Base-by-base conservation (phyloP, 192 early-diverging fungal species). In the Mycoemilia scoparia region DNA sequence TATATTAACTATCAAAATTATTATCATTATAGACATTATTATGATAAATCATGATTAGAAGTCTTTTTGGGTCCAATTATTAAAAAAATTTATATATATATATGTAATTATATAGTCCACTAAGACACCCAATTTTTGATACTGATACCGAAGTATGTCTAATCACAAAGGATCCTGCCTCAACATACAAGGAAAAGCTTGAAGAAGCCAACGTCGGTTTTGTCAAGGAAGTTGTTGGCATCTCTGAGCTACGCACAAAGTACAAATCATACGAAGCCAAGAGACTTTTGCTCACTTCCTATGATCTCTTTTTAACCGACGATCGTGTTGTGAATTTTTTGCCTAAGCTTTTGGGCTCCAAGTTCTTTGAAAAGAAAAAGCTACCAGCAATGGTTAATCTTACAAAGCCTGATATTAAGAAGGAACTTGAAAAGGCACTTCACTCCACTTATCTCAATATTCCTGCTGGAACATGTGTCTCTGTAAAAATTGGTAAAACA, bases 291-390 rank as follows among this genome's bases (percentile, higher is more conserved):
- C 56, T 74, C 38, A 60, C 61, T 12, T 51, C 69, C 2, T 92
- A 82, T 46, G 81, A 86, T 34, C 54, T 95, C 48, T 93, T 97
- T 45, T 57, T 93, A 36, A 71, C 83, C 7, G 93, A 95, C 64
- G 77, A 83, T 11, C 69, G 79, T 8, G 58, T 96, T 10, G 32
- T 90, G 21, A 55, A 66, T 29, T 41, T 73, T 5, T 58, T 97
- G 40, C 82, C 85, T 5, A 70, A 73, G 39, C 26, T 79, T 12
- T 51, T 97, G 16, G 88, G 87, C 14, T 82, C 82, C 54, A 60
- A 65, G 29, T 84, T 93, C 45, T 91, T 84, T 46, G 34, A 60
- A 44, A 71, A 66, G 43, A 87, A 87, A 60, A 88, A 84, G 75
- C 77, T 68, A 36, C 68, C 55, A 7, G 29, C 38, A 5, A 36